Conservation (phyloP, 371 early-diverging fungal genomes). For the Parasitella parasitica region DNA sequence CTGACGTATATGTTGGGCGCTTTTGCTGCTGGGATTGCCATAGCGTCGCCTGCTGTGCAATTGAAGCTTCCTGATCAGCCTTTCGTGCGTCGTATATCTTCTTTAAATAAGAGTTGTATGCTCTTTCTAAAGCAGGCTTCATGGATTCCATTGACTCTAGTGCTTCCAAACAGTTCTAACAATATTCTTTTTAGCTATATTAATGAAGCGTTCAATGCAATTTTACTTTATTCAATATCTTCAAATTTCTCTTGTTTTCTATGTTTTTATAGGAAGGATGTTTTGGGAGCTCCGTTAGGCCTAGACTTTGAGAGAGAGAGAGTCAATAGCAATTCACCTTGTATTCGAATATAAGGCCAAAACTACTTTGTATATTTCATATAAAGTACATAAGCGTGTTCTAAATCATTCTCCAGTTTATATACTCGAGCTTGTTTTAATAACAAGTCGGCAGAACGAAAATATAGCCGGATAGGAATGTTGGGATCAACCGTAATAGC, state of each 20-base stretch:
- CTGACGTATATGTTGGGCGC: background rate
- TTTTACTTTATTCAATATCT: slow-evolving; percentile 32
- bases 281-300: slow-evolving; percentile 52
- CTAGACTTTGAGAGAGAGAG: slow-evolving; percentile 22
- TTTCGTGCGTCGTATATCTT: slow-evolving; percentile 6
- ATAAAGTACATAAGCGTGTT: slow-evolving; percentile 54
- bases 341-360: background rate
- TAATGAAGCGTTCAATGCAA: background rate
- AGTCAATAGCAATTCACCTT: background rate
- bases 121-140: slow-evolving; percentile 37
- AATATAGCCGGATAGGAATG: slow-evolving; percentile 54
- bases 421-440: slow-evolving; percentile 59
- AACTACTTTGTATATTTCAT: slow-evolving; percentile 59
- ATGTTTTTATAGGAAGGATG: slow-evolving; percentile 50
- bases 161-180: slow-evolving; percentile 50
- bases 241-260: slow-evolving; percentile 34
- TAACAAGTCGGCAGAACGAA: slow-evolving; percentile 54
- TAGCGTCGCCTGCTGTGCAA: background rate
- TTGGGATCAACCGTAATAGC: slow-evolving; percentile 38
- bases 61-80: background rate
- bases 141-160: slow-evolving; percentile 47
- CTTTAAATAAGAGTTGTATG: slow-evolving; percentile 21
- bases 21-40: slow-evolving; percentile 2
- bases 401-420: slow-evolving; percentile 49
- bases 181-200: background rate